Percentiles rank a stretch among this genome's conserved stretches.
Conservation (phyloP, 192 early-diverging fungal genomes). For the Rhizoclosmatium sp. region DNA sequence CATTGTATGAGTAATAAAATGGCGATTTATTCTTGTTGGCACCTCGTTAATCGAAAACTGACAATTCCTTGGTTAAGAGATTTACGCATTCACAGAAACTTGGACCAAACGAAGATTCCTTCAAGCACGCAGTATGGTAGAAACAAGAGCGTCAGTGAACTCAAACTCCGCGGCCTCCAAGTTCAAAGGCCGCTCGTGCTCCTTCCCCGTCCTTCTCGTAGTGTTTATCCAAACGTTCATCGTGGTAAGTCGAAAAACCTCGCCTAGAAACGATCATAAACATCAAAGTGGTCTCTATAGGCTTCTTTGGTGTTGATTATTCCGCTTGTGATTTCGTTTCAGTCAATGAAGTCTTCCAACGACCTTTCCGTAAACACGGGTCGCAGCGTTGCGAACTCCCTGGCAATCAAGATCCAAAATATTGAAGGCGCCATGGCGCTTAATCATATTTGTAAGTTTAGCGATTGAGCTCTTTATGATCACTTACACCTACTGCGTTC, state of each 20-base stretch:
- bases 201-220: neutral
- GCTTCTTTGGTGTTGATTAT: neutral
- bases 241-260: constrained; percentile 8
- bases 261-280: too few relatives aligned
- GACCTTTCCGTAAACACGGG: neutral
- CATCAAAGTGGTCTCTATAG: neutral
- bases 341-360: neutral
- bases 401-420: neutral
- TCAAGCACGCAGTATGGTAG: too few relatives aligned
- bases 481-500: neutral
- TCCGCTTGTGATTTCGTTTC: neutral
- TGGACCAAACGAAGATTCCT: too few relatives aligned
- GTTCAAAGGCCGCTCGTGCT: neutral
- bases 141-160: too few relatives aligned
- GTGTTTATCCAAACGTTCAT: neutral
- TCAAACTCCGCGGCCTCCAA: neutral
- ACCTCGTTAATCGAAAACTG: too few relatives aligned
- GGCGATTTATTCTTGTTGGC: too few relatives aligned
- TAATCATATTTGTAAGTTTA: neutral
- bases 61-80: too few relatives aligned
- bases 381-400: neutral
- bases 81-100: too few relatives aligned
- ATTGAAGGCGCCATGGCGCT: neutral
- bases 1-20: too few relatives aligned
- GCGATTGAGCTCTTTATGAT: neutral